phyloP scores from a whole-genome alignment of 2,329 filamentous ascomycete genomes.

The Fusarium sp. region DNA sequence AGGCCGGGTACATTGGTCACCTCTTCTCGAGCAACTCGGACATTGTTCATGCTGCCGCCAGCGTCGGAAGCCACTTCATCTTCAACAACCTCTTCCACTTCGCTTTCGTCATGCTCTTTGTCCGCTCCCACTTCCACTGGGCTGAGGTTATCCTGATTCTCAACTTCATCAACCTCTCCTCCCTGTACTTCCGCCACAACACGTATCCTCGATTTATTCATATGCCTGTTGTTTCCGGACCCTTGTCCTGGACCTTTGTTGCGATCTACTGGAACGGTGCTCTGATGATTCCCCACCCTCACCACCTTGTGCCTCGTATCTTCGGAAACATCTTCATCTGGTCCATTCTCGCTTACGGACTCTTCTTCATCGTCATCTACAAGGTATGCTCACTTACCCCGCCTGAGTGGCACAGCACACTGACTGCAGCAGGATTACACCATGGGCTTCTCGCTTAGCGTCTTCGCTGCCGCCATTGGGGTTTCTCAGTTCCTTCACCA shows the following conservation, averaged over 20 bases:
- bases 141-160: conserved; percentile 79
- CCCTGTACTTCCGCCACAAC: conserved; percentile 83
- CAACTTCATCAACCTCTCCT: conserved; percentile 84
- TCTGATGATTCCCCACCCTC: conserved; percentile 77
- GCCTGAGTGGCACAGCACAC: background rate
- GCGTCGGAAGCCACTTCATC: conserved; percentile 87
- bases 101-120: conserved; percentile 85
- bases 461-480: conserved; percentile 79
- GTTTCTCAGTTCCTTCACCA: conserved; percentile 80
- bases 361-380: conserved; percentile 78
- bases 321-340: conserved; percentile 90
- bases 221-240: conserved; percentile 77
- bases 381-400: conserved; percentile 62
- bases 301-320: conserved; percentile 76
- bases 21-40: conserved; percentile 76
- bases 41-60: conserved; percentile 75
- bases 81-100: conserved; percentile 86
- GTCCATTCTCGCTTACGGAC: conserved; percentile 80
- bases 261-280: conserved; percentile 92
- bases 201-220: conserved; percentile 80
- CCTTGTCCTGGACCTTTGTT: conserved; percentile 85
- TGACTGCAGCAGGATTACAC: conserved; percentile 67
- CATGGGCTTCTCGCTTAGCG: conserved; percentile 81
- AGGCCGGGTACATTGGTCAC: conserved; percentile 79
- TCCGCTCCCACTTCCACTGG: conserved; percentile 78